These are phyloP conservation scores for Trypanosoma lewisi DNA, from an alignment of 208 protist genomes.

Conservation along the genomic window DNA sequence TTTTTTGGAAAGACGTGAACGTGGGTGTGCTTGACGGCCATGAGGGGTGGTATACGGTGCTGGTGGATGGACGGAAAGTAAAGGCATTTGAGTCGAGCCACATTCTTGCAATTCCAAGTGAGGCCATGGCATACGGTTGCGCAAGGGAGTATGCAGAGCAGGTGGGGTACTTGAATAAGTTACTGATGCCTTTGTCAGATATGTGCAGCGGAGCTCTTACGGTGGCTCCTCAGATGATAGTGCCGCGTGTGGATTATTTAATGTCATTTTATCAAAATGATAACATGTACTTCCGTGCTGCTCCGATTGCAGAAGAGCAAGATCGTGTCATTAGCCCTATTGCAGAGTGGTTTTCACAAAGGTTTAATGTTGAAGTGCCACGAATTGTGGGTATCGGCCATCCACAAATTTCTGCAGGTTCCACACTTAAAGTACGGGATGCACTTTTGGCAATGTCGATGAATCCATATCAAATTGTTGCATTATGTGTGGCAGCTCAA, in stretches of 20 bases:
- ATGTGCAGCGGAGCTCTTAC: constrained; percentile 86
- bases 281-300: constrained; percentile 88
- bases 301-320: constrained; percentile 72
- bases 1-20: constrained; percentile 89
- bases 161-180: constrained; percentile 77
- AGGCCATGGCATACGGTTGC: constrained; percentile 83
- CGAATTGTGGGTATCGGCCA: constrained; percentile 86
- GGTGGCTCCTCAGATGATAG: constrained; percentile 84
- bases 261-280: constrained; percentile 92
- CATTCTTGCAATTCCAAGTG: constrained; percentile 74
- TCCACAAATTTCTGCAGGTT: constrained; percentile 59
- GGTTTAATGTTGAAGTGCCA: constrained; percentile 77
- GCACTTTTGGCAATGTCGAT: constrained; percentile 72
- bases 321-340: constrained; percentile 76
- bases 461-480: constrained; percentile 91
- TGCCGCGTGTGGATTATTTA: constrained; percentile 88
- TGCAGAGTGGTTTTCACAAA: constrained; percentile 66
- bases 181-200: constrained; percentile 90
- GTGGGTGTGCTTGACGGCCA: constrained; percentile 58
- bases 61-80: constrained; percentile 82
- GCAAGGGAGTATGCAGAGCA: constrained; percentile 88
- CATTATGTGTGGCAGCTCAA: constrained; percentile 88
- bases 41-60: constrained; percentile 80
- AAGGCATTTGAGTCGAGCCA: constrained; percentile 84
- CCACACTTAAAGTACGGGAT: constrained; percentile 58